phyloP scores from a whole-genome alignment of 805 yeast species.

The Saccharomycopsis malanga region DNA sequence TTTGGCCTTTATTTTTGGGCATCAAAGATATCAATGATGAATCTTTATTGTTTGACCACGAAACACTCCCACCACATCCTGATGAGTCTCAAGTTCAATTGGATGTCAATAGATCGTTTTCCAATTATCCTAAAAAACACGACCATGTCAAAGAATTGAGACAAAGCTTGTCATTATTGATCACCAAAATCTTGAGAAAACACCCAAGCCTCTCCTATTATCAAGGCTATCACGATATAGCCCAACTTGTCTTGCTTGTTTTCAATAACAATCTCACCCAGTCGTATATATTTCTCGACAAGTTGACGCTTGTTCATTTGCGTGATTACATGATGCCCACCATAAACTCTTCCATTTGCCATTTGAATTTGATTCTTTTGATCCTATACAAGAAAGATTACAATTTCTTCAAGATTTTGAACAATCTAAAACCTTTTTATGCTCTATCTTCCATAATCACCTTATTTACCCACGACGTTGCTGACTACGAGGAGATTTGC shows the following conservation, averaged over 20 bases:
- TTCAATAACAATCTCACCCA: constrained; percentile 43
- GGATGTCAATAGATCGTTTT: constrained; percentile 72
- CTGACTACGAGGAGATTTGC: constrained; percentile 41
- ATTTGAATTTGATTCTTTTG: constrained; percentile 59
- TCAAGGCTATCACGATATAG: constrained; percentile 91
- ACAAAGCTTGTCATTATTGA: constrained; percentile 29
- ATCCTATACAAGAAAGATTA: constrained; percentile 46
- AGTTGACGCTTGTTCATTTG: constrained; percentile 52
- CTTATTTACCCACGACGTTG: constrained; percentile 64
- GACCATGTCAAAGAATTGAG: constrained; percentile 33
- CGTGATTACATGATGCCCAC: constrained; percentile 82
- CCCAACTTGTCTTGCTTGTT: constrained; percentile 54
- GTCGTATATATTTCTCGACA: constrained; percentile 45
- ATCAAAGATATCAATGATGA: constrained; percentile 16
- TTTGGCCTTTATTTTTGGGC: constrained; percentile 48
- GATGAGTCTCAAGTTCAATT: constrained; percentile 76
- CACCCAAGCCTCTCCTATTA: constrained; percentile 66
- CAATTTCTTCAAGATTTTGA: constrained; percentile 31
- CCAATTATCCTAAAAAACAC: constrained; percentile 30
- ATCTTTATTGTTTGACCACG: not conserved
- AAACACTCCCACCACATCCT: constrained; percentile 37
- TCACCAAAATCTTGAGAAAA: constrained; percentile 39
- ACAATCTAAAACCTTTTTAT: constrained; percentile 50
- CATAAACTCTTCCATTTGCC: constrained; percentile 58
- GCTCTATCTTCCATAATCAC: constrained; percentile 76